A percentile compares a stretch with the other conserved stretches of the same genome.
Evolutionary conservation across 306 rosid genomes (phyloP).

Genomic region (Chamaecrista fasciculata): DNA sequence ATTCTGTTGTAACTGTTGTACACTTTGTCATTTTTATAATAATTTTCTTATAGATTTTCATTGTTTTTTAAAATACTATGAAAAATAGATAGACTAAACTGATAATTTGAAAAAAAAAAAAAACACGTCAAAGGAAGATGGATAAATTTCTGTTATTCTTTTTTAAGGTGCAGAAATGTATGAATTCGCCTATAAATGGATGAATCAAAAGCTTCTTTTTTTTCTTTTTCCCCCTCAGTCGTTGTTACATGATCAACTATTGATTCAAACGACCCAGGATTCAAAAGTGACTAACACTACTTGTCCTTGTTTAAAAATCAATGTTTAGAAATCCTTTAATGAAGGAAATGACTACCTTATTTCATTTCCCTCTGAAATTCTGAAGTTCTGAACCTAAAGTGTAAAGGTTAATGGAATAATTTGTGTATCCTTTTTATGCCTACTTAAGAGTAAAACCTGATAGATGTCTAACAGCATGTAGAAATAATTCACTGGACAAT

Average conservation of each 20-base stretch:
- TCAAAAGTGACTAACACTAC: too few species aligned
- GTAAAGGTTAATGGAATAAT: not conserved
- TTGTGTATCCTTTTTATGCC: not conserved
- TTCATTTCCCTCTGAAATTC: not conserved
- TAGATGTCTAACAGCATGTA: not conserved
- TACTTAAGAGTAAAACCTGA: not conserved
- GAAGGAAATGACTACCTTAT: not conserved
- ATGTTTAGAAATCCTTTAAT: too few species aligned
- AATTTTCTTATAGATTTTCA: not conserved
- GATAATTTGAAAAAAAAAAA: too few species aligned
- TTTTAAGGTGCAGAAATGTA: too few species aligned
- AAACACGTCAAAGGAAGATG: too few species aligned
- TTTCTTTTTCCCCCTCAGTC: not conserved
- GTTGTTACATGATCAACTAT: too few species aligned
- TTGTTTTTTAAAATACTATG: too few species aligned
- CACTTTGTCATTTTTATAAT: constrained; percentile 28
- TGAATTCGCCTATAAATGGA: not conserved
- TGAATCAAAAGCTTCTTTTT: not conserved
- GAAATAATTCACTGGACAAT: not conserved
- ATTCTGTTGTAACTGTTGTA: constrained; percentile 35
- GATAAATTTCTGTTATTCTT: too few species aligned
- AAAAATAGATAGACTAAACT: too few species aligned
- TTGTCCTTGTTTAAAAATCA: too few species aligned
- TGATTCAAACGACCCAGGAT: too few species aligned
- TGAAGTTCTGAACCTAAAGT: too few species aligned